Evolutionary conservation across 2,329 filamentous ascomycete genomes (phyloP), one percentile per base, ranked within the genome.

Genomic region (Plenodomus tracheiphilus): DNA sequence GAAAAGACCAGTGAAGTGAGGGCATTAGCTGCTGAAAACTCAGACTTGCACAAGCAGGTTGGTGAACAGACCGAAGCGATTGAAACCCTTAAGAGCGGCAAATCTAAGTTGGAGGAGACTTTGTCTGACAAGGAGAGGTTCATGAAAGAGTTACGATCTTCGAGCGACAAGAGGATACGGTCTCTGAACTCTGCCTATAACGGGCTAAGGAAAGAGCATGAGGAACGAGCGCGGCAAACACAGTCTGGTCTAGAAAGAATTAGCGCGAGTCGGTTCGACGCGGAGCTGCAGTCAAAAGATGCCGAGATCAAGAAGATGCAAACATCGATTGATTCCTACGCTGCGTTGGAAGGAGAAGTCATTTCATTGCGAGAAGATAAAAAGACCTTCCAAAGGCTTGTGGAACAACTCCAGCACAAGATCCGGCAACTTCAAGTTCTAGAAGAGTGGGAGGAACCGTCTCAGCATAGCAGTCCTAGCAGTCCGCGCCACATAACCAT

Each of bases 361-460:
- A 47, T 47, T 2, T 46, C 55, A 2, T 44, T 73, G 16, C 52
- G 56, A 13, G 62, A 70, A 38, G 65, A 62, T 32, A 73, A 72
- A 46, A 59, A 57, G 15, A 53, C 61, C 0, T 71, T 72, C 11
- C 60, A 67, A 43, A 49, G 53, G 3, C 51, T 72, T 22, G 62
- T 73, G 4, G 51, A 56, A 8, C 64, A 54, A 6, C 55, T 73
- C 1, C 57, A 69, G 39, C 61, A 69, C 35, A 70, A 69, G 50
- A 59, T 65, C 4, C 53, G 49, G 16, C 58, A 66, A 3, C 43
- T 72, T 2, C 58, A 69, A 22, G 53, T 58, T 1, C 50, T 68
- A 1, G 51, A 57, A 18, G 60, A 71, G 36, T 64, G 62, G 58
- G 37, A 62, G 2, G 50, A 49, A 19, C 50, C 54, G 4, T 37